A percentile compares a stretch with the other conserved stretches of the same genome.
Conservation (phyloP, 495 filamentous ascomycete species). For the Bathelium albidoporum region DNA sequence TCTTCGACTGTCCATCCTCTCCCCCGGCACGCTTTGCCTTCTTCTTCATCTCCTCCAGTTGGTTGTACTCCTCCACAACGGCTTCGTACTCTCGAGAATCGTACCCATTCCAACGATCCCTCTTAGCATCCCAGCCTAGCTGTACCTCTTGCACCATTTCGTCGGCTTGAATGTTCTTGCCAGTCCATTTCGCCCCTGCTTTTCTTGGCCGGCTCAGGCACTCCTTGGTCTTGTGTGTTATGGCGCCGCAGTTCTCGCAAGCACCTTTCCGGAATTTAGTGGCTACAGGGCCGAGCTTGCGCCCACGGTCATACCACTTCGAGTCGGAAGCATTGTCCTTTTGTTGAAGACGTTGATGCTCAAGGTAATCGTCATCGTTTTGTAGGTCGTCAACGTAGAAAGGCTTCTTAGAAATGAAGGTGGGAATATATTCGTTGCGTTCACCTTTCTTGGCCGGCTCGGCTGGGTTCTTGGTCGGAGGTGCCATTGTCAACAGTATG, state of each 20-base stretch:
- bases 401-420: slow-evolving; percentile 95
- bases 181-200: slow-evolving; percentile 84
- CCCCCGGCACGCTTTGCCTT: slow-evolving; percentile 37
- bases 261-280: slow-evolving; percentile 97
- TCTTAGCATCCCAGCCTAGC: slow-evolving; percentile 94
- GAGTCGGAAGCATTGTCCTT: slow-evolving; percentile 47
- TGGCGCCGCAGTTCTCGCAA: slow-evolving; percentile 95
- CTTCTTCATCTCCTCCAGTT: slow-evolving; percentile 71
- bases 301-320: slow-evolving; percentile 85
- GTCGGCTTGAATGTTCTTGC: slow-evolving; percentile 86
- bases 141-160: slow-evolving; percentile 76
- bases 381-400: slow-evolving; percentile 82
- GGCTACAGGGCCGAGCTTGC: slow-evolving; percentile 66
- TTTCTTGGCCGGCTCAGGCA: slow-evolving; percentile 85
- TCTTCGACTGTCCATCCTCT: slow-evolving; percentile 20
- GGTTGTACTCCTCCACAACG: slow-evolving; percentile 79
- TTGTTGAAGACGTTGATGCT: slow-evolving; percentile 88
- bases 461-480: not conserved
- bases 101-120: slow-evolving; percentile 96
- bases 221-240: slow-evolving; percentile 91
- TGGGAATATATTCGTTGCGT: slow-evolving; percentile 92
- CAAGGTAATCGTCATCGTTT: slow-evolving; percentile 77
- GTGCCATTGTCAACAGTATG: not conserved
- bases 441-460: slow-evolving; percentile 20
- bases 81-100: slow-evolving; percentile 75